Evolutionary conservation across 768 basidiomycete genomes (phyloP), one percentile per base, ranked within the genome.

Genomic region (Coprinopsis marcescibilis): DNA sequence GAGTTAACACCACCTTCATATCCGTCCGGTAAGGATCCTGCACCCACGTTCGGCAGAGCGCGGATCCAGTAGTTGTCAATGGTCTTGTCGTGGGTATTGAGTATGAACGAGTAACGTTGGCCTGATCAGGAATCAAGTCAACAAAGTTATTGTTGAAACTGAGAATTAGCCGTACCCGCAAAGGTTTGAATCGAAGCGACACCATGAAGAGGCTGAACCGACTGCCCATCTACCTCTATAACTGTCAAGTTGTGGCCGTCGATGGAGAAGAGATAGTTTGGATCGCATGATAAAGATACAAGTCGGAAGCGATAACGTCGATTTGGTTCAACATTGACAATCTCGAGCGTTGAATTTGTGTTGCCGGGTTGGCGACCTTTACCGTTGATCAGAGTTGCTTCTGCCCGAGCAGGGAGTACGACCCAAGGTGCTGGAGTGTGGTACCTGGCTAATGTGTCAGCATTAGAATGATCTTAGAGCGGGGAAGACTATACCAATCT

Each of bases 401-500:
- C 52, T 12, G 48, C 42, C 2, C 8, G 19, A 2, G 36, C 26
- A 13, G 34, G 25, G 6, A 45, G 52, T 52, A 49, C 57, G 55
- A 56, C 52, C 54, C 46, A 49, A 4, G 40, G 60, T 1, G 46
- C 15, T 41, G 52, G 60, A 21, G 41, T 45, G 37, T 57, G 46
- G n/a, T n/a, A n/a, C n/a, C n/a, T n/a, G n/a, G n/a, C n/a, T n/a
- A n/a, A n/a, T n/a, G n/a, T n/a, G n/a, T n/a, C n/a, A n/a, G n/a
- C n/a, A n/a, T n/a, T n/a, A n/a, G n/a, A n/a, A n/a, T n/a, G n/a
- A n/a, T n/a, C n/a, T n/a, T n/a, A n/a, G n/a, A n/a, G n/a, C n/a
- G n/a, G n/a, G n/a, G n/a, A n/a, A n/a, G n/a, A n/a, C n/a, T n/a
- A 36, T 55, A 71, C 73, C 73, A 77, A 38, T 78, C 77, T 0